A percentile compares a stretch with the other conserved stretches of the same genome.
Evolutionary conservation across 2,329 filamentous ascomycete species (phyloP).

Genomic region (Ophiocordyceps polyrhachis-furcata): DNA sequence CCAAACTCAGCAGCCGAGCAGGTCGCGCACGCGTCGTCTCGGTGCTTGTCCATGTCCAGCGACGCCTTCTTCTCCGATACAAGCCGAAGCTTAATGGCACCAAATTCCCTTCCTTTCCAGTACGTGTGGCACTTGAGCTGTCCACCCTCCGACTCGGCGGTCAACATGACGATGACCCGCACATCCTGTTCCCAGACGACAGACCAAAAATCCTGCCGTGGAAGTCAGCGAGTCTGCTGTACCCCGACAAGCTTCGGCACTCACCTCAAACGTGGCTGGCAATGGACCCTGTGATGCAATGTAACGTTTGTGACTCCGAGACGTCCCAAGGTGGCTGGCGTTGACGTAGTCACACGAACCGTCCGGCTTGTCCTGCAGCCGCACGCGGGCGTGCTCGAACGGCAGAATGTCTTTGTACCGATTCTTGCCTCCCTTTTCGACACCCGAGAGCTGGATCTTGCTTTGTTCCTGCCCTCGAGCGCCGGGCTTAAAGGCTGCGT

Average conservation of each 20-base stretch:
- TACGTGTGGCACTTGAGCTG: conserved; percentile 92
- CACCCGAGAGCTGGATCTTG: conserved; percentile 61
- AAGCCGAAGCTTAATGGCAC: conserved; percentile 52
- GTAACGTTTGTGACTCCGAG: conserved; percentile 74
- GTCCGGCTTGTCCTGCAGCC: conserved; percentile 45
- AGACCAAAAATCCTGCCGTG: conserved; percentile 77
- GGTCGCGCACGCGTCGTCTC: conserved; percentile 16
- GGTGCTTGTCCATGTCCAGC: conserved; percentile 45
- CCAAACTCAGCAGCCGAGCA: conserved; percentile 17
- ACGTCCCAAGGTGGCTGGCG: conserved; percentile 67
- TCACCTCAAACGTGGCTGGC: conserved; percentile 75
- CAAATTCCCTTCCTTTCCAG: conserved; percentile 68
- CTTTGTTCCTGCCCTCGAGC: conserved; percentile 6
- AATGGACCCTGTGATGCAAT: conserved; percentile 92
- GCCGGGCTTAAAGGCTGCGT: conserved; percentile 28
- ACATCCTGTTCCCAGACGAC: conserved; percentile 95
- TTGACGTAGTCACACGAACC: conserved; percentile 88
- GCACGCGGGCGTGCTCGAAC: conserved; percentile 84
- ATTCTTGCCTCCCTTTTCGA: conserved; percentile 91
- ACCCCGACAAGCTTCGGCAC: conserved; percentile 8
- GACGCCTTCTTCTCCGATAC: conserved; percentile 71
- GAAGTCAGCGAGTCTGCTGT: conserved; percentile 9
- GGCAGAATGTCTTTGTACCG: conserved; percentile 96
- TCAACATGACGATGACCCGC: conserved; percentile 89
- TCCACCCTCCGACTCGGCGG: conserved; percentile 80